Base-by-base conservation (phyloP, 1,139 yeast species). In the Geotrichum aggregatum region DNA sequence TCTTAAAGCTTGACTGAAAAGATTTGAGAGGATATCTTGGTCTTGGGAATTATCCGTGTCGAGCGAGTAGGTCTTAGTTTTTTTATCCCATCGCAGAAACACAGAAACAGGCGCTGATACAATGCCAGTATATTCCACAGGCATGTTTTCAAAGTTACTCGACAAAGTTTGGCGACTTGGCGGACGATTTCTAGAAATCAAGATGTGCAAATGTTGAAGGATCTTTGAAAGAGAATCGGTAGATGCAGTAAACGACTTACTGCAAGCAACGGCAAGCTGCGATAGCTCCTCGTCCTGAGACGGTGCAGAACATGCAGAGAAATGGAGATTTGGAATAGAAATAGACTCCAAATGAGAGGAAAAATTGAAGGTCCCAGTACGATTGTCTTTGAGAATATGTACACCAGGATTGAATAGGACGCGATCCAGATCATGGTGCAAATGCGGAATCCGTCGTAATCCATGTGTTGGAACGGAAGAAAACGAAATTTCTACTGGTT, bases 191-290 rank as follows among this genome's bases (percentile, higher is more conserved):
- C 84, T 82, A 28, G 95, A 80, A 11, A 92, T 63, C 19, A 83
- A 65, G 56, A 69, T 75, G 67, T 92, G 96, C 57, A 91, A 73
- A 53, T 89, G 95, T 11, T 82, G 75, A 49, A 92, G 73, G 0
- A 84, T 71, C 0, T 83, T 76, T 0, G 98, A 89, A 85, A 92
- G 77, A 1, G 96, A 85, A 21, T 95, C 86, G 0, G 98, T 89
- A 0, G 97, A 88, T 1, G 95, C 86, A 56, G 79, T 80, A 64
- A 76, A 91, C 54, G 72, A 75, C 24, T 73, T 70, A 16, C 69
- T 63, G 22, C 69, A 54, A 5, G 66, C 57, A 10, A 60, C 60
- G 0, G 95, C 83, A 14, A 84, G 67, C 8, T 70, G 56, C 0
- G 79, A 64, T 49, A 91, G 70, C 1, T 64, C 66, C 10, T 66